phyloP scores from a whole-genome alignment of 2,329 filamentous ascomycete species.

The Fusarium foetens region DNA sequence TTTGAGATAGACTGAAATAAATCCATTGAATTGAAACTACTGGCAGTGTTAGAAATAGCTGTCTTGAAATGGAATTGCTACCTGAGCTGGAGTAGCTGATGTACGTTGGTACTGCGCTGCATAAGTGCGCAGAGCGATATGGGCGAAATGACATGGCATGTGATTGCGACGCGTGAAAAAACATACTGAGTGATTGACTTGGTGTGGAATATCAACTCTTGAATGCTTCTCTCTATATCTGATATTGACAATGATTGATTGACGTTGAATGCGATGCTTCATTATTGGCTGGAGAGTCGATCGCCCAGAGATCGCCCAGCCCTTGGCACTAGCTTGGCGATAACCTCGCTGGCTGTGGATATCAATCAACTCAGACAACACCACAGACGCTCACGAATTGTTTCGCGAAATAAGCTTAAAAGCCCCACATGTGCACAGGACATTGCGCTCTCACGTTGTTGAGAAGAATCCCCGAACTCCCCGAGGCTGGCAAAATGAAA shows the following conservation, averaged over 20 bases:
- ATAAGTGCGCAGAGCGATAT: background rate
- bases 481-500: background rate
- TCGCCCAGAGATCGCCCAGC: constrained; percentile 38
- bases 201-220: background rate
- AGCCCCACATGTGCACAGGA: background rate
- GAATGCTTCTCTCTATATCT: background rate
- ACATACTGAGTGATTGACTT: background rate
- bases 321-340: constrained; percentile 37
- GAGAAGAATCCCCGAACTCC: constrained; percentile 29
- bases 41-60: rapidly evolving
- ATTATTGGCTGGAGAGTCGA: constrained; percentile 19
- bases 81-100: background rate
- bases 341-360: constrained; percentile 19
- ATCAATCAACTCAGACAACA: background rate
- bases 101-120: background rate
- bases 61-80: background rate
- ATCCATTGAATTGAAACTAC: rapidly evolving
- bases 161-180: background rate
- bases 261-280: constrained; percentile 5
- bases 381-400: background rate
- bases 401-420: constrained; percentile 39
- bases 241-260: background rate
- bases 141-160: background rate
- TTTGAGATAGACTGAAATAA: background rate
- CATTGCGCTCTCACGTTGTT: background rate